These are phyloP conservation scores for Apiospora rasikravindrae DNA, from an alignment of 2,329 filamentous ascomycete genomes.

Conservation along the genomic window DNA sequence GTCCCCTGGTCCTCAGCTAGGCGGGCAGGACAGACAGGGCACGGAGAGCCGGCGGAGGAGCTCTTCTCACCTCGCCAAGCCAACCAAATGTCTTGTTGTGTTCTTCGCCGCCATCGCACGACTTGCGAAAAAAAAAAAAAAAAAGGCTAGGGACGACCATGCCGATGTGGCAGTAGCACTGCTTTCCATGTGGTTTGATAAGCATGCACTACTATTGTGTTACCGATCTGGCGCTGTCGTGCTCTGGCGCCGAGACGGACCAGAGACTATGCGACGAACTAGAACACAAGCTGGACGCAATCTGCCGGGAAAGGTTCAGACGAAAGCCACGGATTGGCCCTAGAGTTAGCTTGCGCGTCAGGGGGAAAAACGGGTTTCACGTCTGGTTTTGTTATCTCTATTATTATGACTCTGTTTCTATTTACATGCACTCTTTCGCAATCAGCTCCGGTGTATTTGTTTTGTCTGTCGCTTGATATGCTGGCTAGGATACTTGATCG, in stretches of 20 bases:
- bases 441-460: not conserved
- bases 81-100: not conserved
- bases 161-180: slow-evolving; percentile 2
- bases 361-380: slow-evolving; percentile 5
- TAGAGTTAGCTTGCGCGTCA: slow-evolving; percentile 10
- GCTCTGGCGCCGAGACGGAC: not conserved
- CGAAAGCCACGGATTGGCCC: not conserved
- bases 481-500: not conserved
- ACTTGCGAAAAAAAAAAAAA: not conserved
- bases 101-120: slow-evolving; percentile 10
- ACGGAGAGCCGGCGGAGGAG: not conserved
- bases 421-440: not conserved
- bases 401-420: not conserved
- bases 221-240: slow-evolving; percentile 11
- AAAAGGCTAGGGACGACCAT: not conserved
- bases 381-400: not conserved
- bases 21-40: not conserved
- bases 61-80: not conserved
- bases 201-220: not conserved
- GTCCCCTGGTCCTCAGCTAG: not conserved
- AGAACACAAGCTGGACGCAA: not conserved
- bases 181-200: slow-evolving; percentile 3
- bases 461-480: not conserved
- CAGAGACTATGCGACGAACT: slow-evolving; percentile 4
- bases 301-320: slow-evolving; percentile 9